These are phyloP conservation scores for Coemansia sp. DNA, from an alignment of 371 early-diverging fungal genomes.

Conservation along the genomic window DNA sequence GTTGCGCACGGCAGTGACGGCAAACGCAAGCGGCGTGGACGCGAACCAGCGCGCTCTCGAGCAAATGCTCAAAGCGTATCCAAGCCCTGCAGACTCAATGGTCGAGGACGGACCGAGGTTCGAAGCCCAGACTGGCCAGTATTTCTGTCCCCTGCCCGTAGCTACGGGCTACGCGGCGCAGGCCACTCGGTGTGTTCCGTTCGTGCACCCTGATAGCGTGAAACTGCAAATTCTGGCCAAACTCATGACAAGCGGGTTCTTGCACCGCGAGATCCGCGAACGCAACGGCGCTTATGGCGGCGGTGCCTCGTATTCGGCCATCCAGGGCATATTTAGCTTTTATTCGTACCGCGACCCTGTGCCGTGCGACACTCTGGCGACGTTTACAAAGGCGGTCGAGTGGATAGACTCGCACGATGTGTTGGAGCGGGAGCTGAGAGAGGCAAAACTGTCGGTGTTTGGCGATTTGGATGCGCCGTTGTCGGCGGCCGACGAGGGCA, in stretches of 20 bases:
- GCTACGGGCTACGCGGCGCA: conserved; percentile 83
- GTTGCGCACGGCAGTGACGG: conserved; percentile 68
- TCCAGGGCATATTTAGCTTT: conserved; percentile 81
- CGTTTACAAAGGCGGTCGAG: conserved; percentile 62
- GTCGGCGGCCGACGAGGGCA: conserved; percentile 82
- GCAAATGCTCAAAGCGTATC: conserved; percentile 52
- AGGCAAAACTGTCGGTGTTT: conserved; percentile 92
- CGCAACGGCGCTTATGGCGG: conserved; percentile 97
- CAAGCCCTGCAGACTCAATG: neutral
- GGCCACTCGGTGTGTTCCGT: conserved; percentile 75
- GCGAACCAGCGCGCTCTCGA: conserved; percentile 60
- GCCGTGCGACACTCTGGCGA: conserved; percentile 69
- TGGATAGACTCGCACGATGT: conserved; percentile 59
- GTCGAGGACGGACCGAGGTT: conserved; percentile 8
- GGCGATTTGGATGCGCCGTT: conserved; percentile 80
- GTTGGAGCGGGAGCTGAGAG: conserved; percentile 68
- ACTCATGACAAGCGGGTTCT: conserved; percentile 76
- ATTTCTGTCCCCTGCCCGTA: conserved; percentile 72
- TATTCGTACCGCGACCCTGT: conserved; percentile 93
- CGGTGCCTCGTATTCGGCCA: conserved; percentile 70
- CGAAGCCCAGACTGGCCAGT: conserved; percentile 3
- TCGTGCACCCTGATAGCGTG: conserved; percentile 77
- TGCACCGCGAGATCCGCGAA: conserved; percentile 94
- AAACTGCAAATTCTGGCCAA: conserved; percentile 76
- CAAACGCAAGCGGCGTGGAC: conserved; percentile 61